Base-by-base conservation (phyloP, 225 moss, liverwort and hornwort species). In the Rhytidiadelphus loreus region DNA sequence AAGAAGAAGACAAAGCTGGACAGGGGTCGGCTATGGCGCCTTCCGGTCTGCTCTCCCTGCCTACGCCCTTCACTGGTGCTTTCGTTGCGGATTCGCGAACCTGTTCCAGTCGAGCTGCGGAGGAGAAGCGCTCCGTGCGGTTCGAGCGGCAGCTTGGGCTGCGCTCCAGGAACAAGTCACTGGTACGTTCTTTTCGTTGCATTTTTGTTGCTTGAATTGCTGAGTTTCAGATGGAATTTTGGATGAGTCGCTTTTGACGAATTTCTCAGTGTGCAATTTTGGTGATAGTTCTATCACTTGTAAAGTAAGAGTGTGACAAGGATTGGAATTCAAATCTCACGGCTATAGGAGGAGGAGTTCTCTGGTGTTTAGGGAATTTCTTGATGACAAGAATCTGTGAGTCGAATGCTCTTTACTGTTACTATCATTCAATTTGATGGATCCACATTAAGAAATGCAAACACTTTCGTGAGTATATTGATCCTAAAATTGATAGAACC, bases 81-180 rank as follows among this genome's bases (percentile, higher is more conserved):
- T 90, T 90, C 63, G 80, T 60, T 25, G 87, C 90, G 57, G 88
- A 88, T 39, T 83, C 92, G 84, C 90, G 90, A 77, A 58, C 71
- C 16, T 87, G 63, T 78, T 77, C 77, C 33, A 81, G 85, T 52
- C 87, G 90, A 53, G 44, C 53, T 86, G 41, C 84, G 46, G 82
- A 90, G 82, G 85, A 89, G 25, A 89, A 89, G 90, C 89, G 90
- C 63, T 81, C 46, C 77, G 80, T 86, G 69, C 89, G 90, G 32
- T 89, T 92, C 76, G 89, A 91, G 81, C 91, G 86, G 68, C 92
- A 83, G 92, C 89, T 92, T 63, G 88, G 92, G 29, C 48, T 87
- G 88, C 89, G 91, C 82, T 83, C 90, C 77, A 83, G 86, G 87
- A 91, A 75, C 88, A 92, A 92, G 69, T 89, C 69, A 71, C 81